Evolutionary conservation across 2,329 filamentous ascomycete genomes (phyloP).

Genomic region (Monosporascus sp.): DNA sequence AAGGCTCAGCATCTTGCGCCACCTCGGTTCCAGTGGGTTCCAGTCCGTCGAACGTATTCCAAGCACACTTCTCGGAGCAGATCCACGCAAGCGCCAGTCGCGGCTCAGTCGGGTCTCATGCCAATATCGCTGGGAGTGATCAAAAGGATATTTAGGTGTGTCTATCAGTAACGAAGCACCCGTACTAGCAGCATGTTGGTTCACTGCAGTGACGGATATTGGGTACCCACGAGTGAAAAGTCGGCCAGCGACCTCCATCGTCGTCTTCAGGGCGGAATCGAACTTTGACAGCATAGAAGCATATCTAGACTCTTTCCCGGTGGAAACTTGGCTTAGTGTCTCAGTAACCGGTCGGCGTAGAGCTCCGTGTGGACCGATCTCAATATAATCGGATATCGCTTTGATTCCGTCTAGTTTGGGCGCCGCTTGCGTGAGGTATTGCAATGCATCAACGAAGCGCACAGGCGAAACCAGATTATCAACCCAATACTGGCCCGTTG

Average conservation of each 20-base stretch:
- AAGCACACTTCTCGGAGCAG: slow-evolving; percentile 19
- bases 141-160: too few relatives aligned
- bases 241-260: too few relatives aligned
- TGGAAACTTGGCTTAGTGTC: too few relatives aligned
- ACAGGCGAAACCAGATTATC: slow-evolving; percentile 6
- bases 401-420: neutral
- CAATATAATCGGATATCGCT: slow-evolving; percentile 2
- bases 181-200: too few relatives aligned
- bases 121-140: too few relatives aligned
- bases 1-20: slow-evolving; percentile 36
- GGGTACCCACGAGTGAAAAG: too few relatives aligned
- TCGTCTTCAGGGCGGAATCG: too few relatives aligned
- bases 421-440: neutral
- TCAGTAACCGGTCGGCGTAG: slow-evolving; percentile 1
- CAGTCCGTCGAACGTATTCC: slow-evolving; percentile 10
- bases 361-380: slow-evolving; percentile 7
- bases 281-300: too few relatives aligned
- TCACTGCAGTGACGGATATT: too few relatives aligned
- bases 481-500: slow-evolving; percentile 2
- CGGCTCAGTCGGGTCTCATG: slow-evolving; percentile 24
- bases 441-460: slow-evolving; percentile 6
- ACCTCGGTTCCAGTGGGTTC: slow-evolving; percentile 21
- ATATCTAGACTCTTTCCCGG: too few relatives aligned
- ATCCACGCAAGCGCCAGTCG: slow-evolving; percentile 16
- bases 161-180: too few relatives aligned